Evolutionary conservation across 2,329 filamentous ascomycete species (phyloP).

Genomic region (Diaporthe ilicicola): DNA sequence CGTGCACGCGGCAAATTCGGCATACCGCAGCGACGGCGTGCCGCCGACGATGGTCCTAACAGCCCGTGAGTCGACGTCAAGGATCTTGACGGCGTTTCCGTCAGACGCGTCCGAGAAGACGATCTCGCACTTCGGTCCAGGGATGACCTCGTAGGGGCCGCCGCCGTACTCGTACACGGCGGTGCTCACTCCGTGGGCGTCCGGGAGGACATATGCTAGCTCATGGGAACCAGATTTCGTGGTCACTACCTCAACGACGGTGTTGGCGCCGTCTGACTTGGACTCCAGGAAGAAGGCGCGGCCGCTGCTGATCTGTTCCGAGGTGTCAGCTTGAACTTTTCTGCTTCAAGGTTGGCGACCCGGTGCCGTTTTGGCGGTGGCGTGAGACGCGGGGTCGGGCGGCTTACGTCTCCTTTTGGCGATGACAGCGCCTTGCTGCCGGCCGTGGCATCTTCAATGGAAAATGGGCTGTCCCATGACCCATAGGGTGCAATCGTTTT

Average conservation of each 20-base stretch:
- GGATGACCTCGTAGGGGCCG: conserved; percentile 23
- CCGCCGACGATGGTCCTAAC: conserved; percentile 45
- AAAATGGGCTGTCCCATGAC: conserved; percentile 51
- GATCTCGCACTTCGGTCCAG: conserved; percentile 43
- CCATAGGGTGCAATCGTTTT: conserved; percentile 46
- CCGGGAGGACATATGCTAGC: conserved; percentile 33
- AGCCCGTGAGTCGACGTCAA: conserved; percentile 48
- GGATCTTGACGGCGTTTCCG: conserved; percentile 49
- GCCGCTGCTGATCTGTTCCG: conserved; percentile 39
- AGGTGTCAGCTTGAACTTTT: not conserved
- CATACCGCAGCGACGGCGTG: conserved; percentile 49
- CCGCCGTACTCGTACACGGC: conserved; percentile 30
- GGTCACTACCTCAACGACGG: conserved; percentile 52
- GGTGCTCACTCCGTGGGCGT: conserved; percentile 29
- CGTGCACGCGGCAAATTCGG: conserved; percentile 55
- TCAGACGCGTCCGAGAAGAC: conserved; percentile 56
- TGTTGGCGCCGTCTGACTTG: conserved; percentile 49
- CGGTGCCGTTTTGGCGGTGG: not conserved
- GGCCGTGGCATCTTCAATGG: conserved; percentile 46
- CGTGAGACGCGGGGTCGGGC: conserved; percentile 10
- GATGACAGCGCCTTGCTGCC: conserved; percentile 44
- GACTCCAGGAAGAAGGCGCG: conserved; percentile 50
- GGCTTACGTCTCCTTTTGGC: conserved; percentile 47
- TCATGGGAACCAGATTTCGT: conserved; percentile 33
- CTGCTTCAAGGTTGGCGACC: no score